phyloP scores from a whole-genome alignment of 2,329 filamentous ascomycete species.

The Fusarium chuoi region DNA sequence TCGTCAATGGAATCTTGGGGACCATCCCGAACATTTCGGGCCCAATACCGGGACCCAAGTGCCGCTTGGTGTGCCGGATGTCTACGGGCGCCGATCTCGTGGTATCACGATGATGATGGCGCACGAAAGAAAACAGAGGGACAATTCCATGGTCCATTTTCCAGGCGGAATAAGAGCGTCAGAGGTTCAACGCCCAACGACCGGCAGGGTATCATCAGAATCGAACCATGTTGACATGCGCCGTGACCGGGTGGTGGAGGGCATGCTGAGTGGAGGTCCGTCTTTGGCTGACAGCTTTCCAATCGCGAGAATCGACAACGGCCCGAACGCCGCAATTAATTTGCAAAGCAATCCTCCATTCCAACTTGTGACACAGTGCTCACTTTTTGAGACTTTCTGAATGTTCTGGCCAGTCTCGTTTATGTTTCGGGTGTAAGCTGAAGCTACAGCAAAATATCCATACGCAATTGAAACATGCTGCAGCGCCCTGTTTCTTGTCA shows the following conservation, averaged over 20 bases:
- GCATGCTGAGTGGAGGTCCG: conserved; percentile 15
- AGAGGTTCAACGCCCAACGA: conserved; percentile 5
- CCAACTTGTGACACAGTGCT: conserved; percentile 14
- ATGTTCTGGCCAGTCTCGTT: background rate
- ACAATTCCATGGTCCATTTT: background rate
- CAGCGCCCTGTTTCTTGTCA: conserved; percentile 4
- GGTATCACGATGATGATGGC: background rate
- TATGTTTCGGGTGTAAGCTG: background rate
- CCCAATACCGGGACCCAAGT: background rate
- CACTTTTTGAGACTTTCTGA: background rate
- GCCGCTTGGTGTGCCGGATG: background rate
- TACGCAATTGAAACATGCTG: conserved; percentile 9
- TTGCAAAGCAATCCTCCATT: conserved; percentile 11
- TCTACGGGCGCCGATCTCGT: background rate
- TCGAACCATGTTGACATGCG: conserved; percentile 31
- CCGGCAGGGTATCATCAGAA: conserved; percentile 27
- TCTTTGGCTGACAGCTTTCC: conserved; percentile 22
- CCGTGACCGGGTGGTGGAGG: conserved; percentile 25
- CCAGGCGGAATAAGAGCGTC: background rate
- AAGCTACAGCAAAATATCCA: background rate
- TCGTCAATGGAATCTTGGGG: conserved; percentile 4
- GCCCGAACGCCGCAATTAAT: conserved; percentile 24
- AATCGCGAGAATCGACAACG: conserved; percentile 20
- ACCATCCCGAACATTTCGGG: conserved; percentile 2
- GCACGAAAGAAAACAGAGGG: background rate